Conservation (phyloP, 164 flowering plant species). For the Cinnamomum chago region DNA sequence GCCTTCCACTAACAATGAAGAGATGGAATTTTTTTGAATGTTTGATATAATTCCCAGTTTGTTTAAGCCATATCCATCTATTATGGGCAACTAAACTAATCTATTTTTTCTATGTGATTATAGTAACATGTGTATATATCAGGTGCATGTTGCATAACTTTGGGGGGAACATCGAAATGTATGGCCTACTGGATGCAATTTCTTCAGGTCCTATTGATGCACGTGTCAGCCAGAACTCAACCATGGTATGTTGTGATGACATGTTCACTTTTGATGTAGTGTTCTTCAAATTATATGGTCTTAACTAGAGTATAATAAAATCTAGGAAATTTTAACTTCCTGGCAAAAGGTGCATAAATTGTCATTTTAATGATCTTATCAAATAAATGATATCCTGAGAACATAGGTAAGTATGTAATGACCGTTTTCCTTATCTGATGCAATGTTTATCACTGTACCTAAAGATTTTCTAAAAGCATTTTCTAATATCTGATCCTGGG, state of each 20-base stretch:
- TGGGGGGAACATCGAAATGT: slow-evolving; percentile 98
- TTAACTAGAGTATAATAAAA: background rate
- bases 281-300: background rate
- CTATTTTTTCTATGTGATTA: background rate
- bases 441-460: too few relatives aligned
- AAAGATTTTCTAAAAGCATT: too few relatives aligned
- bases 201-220: slow-evolving; percentile 94
- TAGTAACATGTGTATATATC: slow-evolving; percentile 12
- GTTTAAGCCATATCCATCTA: background rate
- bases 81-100: background rate
- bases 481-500: too few relatives aligned
- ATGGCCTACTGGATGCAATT: slow-evolving; percentile 77
- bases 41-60: background rate
- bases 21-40: background rate
- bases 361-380: background rate
- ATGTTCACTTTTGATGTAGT: background rate
- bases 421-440: too few relatives aligned
- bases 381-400: too few relatives aligned
- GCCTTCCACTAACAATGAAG: background rate
- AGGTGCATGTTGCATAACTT: slow-evolving; percentile 98
- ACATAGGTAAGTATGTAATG: too few relatives aligned
- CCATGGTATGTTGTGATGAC: slow-evolving; percentile 58
- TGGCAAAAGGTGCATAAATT: background rate
- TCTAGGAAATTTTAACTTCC: background rate
- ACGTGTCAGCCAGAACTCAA: slow-evolving; percentile 78